Evolutionary conservation across 2,329 filamentous ascomycete genomes (phyloP).

Genomic region (Talaromyces sp.): DNA sequence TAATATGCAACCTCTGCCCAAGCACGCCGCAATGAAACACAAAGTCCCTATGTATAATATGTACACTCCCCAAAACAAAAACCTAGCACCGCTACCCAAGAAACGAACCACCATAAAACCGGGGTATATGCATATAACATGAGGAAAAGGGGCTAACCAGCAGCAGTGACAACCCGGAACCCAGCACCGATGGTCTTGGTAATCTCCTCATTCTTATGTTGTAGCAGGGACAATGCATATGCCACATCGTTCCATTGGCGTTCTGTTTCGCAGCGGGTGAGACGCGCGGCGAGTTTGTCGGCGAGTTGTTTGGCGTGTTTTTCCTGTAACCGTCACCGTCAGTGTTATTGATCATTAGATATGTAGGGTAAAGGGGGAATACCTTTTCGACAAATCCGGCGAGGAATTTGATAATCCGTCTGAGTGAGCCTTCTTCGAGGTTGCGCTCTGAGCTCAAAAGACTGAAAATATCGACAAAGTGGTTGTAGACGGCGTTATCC

Average conservation of each 20-base stretch:
- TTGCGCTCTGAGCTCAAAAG: slow-evolving; percentile 77
- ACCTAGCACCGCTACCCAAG: slow-evolving; percentile 5
- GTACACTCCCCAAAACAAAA: slow-evolving; percentile 2
- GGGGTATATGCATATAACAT: background rate
- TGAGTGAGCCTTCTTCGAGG: slow-evolving; percentile 81
- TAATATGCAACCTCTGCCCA: background rate
- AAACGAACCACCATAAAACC: background rate
- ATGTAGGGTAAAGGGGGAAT: background rate
- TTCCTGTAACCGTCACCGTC: slow-evolving; percentile 54
- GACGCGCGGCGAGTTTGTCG: slow-evolving; percentile 83
- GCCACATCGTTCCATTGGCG: slow-evolving; percentile 97
- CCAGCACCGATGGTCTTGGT: slow-evolving; percentile 44
- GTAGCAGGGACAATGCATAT: slow-evolving; percentile 82
- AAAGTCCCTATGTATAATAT: background rate
- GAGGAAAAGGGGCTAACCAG: slow-evolving; percentile 46
- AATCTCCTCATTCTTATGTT: slow-evolving; percentile 62
- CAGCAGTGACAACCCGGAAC: slow-evolving; percentile 63
- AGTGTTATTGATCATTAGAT: background rate
- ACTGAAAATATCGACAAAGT: slow-evolving; percentile 99
- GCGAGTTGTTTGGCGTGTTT: slow-evolving; percentile 95
- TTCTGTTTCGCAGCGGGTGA: slow-evolving; percentile 84
- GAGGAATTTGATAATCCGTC: slow-evolving; percentile 85
- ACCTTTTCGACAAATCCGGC: slow-evolving; percentile 98
- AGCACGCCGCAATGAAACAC: background rate
- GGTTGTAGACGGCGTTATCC: slow-evolving; percentile 98